Evolutionary conservation across 1,284 basidiomycete species (phyloP).

Genomic region (Ganoderma multipileum): DNA sequence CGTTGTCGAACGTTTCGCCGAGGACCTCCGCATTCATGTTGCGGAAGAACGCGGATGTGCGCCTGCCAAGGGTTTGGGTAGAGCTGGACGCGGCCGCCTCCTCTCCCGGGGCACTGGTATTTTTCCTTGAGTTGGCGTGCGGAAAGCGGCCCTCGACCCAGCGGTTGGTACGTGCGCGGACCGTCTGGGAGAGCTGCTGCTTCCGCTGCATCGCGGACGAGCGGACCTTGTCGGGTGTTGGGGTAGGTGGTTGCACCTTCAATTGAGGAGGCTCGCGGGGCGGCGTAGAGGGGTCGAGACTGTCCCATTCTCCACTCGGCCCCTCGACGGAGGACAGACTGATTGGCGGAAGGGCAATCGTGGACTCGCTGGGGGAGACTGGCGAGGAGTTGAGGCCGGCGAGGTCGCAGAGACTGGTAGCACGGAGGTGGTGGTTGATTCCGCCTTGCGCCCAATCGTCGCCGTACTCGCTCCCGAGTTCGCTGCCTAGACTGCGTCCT

Average conservation of each 20-base stretch:
- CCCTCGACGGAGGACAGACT: conserved; percentile 22
- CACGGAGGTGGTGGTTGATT: conserved; percentile 52
- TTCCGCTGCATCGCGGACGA: conserved; percentile 39
- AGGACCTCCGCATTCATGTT: conserved; percentile 26
- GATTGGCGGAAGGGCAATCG: conserved; percentile 22
- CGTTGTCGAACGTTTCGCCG: conserved; percentile 38
- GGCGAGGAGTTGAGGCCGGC: conserved; percentile 38
- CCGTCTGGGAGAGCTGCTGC: conserved; percentile 58
- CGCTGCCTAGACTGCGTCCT: conserved; percentile 60
- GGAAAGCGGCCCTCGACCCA: conserved; percentile 61
- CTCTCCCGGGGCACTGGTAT: neutral
- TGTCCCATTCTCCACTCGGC: conserved; percentile 4
- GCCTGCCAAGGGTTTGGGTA: conserved; percentile 13
- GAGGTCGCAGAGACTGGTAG: conserved; percentile 59
- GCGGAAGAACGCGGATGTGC: conserved; percentile 10
- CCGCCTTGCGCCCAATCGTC: conserved; percentile 49
- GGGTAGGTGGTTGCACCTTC: conserved; percentile 33
- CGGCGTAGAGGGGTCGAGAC: conserved; percentile 29
- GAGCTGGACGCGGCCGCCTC: conserved; percentile 1
- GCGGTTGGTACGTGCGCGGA: conserved; percentile 56
- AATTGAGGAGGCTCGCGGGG: conserved; percentile 28
- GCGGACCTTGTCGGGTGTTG: conserved; percentile 30
- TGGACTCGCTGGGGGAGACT: conserved; percentile 22
- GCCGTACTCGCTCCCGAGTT: conserved; percentile 54
- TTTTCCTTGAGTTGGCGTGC: conserved; percentile 24